phyloP scores from a whole-genome alignment of 495 filamentous ascomycete genomes.

The Neurospora sublineolata region DNA sequence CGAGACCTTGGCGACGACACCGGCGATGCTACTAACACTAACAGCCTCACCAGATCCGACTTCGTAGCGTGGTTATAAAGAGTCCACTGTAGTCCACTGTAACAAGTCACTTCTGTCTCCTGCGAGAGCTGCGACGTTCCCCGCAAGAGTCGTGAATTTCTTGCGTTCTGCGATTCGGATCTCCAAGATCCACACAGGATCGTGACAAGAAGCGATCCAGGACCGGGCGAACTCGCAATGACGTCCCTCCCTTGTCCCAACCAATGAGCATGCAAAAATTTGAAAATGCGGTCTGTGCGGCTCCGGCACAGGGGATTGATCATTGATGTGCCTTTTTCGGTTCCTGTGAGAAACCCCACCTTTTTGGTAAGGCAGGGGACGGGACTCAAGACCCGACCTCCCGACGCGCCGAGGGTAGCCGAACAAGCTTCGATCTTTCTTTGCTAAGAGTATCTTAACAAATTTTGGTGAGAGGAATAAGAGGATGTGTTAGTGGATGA shows the following conservation, averaged over 20 bases:
- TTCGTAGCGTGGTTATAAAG: background rate
- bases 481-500: background rate
- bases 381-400: background rate
- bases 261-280: conserved; percentile 20
- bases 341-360: background rate
- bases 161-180: background rate
- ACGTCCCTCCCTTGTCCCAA: conserved; percentile 11
- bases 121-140: too few species aligned
- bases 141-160: background rate
- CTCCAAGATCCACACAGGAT: background rate
- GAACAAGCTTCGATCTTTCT: background rate
- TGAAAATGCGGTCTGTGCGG: conserved; percentile 13
- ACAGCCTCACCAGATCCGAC: background rate
- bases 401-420: conserved; percentile 3
- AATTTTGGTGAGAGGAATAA: background rate
- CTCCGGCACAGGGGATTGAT: background rate
- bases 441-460: background rate
- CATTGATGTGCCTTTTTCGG: background rate
- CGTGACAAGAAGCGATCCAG: background rate
- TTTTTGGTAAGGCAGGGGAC: background rate
- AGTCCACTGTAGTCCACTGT: background rate
- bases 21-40: background rate
- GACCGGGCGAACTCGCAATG: conserved; percentile 8
- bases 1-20: background rate
- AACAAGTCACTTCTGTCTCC: background rate